Evolutionary conservation across 129 eudicot species (phyloP).

Genomic region (Kitagawia praeruptora): DNA sequence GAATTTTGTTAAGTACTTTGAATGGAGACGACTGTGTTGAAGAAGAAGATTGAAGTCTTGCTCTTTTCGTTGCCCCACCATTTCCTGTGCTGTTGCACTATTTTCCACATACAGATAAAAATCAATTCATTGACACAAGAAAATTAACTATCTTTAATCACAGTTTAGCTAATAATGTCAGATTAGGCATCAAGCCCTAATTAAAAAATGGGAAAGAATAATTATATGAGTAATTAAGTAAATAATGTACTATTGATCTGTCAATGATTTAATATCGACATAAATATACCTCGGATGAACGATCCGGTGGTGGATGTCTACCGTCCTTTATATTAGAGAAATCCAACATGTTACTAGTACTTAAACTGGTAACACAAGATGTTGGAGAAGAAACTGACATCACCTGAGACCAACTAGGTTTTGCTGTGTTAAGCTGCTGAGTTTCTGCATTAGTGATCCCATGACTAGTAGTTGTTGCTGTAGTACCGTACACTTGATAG

Average conservation of each 20-base stretch:
- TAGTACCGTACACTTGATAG: constrained; percentile 3
- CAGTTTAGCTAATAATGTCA: not conserved
- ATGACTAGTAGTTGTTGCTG: not conserved
- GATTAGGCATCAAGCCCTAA: not conserved
- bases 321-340: constrained; percentile 48
- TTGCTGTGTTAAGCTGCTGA: constrained; percentile 18
- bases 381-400: constrained; percentile 60
- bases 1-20: constrained; percentile 27
- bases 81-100: constrained; percentile 75
- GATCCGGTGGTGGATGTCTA: constrained; percentile 62
- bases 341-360: constrained; percentile 62
- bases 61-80: constrained; percentile 75
- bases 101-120: constrained; percentile 7
- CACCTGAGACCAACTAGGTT: constrained; percentile 37
- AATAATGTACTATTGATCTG: not conserved
- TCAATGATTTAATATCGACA: not conserved
- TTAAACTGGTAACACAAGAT: constrained; percentile 60
- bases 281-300: constrained; percentile 35
- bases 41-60: constrained; percentile 71
- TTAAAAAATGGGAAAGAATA: not conserved
- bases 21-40: constrained; percentile 41
- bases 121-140: not conserved
- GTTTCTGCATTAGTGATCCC: constrained; percentile 10
- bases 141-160: not conserved
- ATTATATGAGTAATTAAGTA: not conserved